Base-by-base conservation (phyloP, 1,139 yeast genomes). In the Magnusiomyces starmeri region DNA sequence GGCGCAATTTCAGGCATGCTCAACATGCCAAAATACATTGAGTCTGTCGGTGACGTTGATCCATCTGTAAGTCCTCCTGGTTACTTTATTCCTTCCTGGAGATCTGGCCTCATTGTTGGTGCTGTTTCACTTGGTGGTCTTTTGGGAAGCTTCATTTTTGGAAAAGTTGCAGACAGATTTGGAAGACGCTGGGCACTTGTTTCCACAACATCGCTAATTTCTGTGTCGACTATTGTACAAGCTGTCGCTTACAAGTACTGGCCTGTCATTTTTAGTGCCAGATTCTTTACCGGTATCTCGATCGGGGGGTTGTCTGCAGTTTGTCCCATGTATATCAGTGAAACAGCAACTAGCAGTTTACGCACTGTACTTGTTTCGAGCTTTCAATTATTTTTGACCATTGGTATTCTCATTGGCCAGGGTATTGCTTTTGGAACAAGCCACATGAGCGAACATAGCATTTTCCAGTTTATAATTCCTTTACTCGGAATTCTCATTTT, bases 341-440 rank as follows among this genome's bases (percentile, higher is more conserved):
- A 84, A 69, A 75, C 82, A 57, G 77, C 88, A 39, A 18, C 21
- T 25, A 24, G 37, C 6, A 81, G 76, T 65, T 71, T 82, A 56
- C 77, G 90, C 71, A 90, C 90, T 66, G 77, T 87, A 27, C 52
- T 72, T 42, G 87, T 83, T 47, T 77, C 82, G 44, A 76, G 83
- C 59, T 83, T 80, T 74, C 88, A 84, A 69, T 75, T 81, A 62
- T 76, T 77, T 66, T 78, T 83, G 63, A 82, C 89, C 29, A 69
- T 82, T 54, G 92, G 92, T 62, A 75, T 84, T 55, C 73, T 84
- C 62, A 61, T 83, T 55, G 88, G 88, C 43, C 78, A 83, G 63
- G 75, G 82, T 71, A 78, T 83, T 56, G 80, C 81, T 57, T 82
- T 78, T 61, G 88, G 82, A 56, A 81, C 88, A 37, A 75, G 81